Evolutionary conservation across 225 moss, liverwort and hornwort genomes (phyloP), one percentile per base, ranked within the genome.

Genomic region (Pseudisothecium myosuroides): DNA sequence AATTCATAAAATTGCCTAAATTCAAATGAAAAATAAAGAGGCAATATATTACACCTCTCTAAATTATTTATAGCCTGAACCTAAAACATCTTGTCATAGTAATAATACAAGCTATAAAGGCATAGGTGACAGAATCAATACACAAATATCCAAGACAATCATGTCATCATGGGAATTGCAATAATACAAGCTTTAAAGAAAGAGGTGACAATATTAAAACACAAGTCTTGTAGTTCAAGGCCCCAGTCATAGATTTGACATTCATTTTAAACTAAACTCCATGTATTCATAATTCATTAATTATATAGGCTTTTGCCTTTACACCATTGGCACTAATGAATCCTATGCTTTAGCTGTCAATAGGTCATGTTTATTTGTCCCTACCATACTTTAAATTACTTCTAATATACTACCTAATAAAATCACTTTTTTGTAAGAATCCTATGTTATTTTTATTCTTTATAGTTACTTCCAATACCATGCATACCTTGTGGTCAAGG

Each of bases 341-440:
- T 59, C 5, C 12, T 2, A 28, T 80, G 1, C 12, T 39, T 80
- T 55, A 3, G 10, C 0, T 37, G 0, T 54, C 0, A 23, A 0
- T 76, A 0, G 3, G 10, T 8, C 2, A 39, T n/a, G 1, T 11
- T 58, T 58, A 11, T 39, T 80, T 58, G 16, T 26, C 4, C 3
- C 14, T 12, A 58, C 2, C 2, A n/a, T n/a, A n/a, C n/a, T n/a
- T 39, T 58, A 28, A 36, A 4, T 7, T 39, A 7, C 36, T 12
- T 18, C 5, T 16, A 17, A 80, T 58, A 58, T 58, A 18, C 7
- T 11, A 28, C 3, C 39, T 58, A 39, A n/a, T 37, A 50, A 50
- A 50, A 1, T 2, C 28, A 17, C 58, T 7, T 39, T 28, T 6
- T 79, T 17, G 1, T 1, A 39, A 58, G 1, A 80, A n/a, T 17